phyloP scores from a whole-genome alignment of 2,329 filamentous ascomycete species.

The Geoglossum cookeanum region DNA sequence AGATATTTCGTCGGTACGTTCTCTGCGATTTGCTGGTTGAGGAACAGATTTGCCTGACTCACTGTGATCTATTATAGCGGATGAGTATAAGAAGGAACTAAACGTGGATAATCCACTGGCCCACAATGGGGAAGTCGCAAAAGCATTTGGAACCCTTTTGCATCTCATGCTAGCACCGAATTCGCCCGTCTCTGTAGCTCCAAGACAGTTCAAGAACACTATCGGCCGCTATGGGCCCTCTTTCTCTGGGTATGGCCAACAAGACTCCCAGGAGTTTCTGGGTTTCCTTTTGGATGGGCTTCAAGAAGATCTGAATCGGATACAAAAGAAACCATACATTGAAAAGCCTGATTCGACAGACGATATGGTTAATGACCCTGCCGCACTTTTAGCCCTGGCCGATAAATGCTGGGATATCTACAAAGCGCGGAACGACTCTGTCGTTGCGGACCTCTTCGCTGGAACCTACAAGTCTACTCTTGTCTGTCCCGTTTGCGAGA shows the following conservation, averaged over 20 bases:
- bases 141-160: slow-evolving; percentile 58
- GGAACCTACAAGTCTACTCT: slow-evolving; percentile 98
- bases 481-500: slow-evolving; percentile 74
- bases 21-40: slow-evolving; percentile 5
- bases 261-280: slow-evolving; percentile 93
- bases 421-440: slow-evolving; percentile 78
- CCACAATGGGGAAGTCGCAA: slow-evolving; percentile 72
- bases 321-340: slow-evolving; percentile 90
- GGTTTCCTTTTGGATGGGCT: slow-evolving; percentile 87
- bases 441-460: slow-evolving; percentile 88
- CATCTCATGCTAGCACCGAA: slow-evolving; percentile 58
- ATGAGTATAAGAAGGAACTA: slow-evolving; percentile 58
- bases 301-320: slow-evolving; percentile 85
- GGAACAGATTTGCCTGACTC: slow-evolving; percentile 4
- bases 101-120: slow-evolving; percentile 74
- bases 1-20: slow-evolving; percentile 59
- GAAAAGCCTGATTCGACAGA: slow-evolving; percentile 97
- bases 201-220: slow-evolving; percentile 61
- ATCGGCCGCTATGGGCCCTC: slow-evolving; percentile 66
- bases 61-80: slow-evolving; percentile 20
- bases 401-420: slow-evolving; percentile 84
- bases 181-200: slow-evolving; percentile 48
- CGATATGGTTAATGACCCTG: slow-evolving; percentile 71
- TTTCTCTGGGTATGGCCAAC: slow-evolving; percentile 88
- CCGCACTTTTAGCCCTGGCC: slow-evolving; percentile 67